A percentile compares a stretch with the other conserved stretches of the same genome.
Evolutionary conservation across 768 basidiomycete genomes (phyloP).

Genomic region (Artomyces pyxidatus): DNA sequence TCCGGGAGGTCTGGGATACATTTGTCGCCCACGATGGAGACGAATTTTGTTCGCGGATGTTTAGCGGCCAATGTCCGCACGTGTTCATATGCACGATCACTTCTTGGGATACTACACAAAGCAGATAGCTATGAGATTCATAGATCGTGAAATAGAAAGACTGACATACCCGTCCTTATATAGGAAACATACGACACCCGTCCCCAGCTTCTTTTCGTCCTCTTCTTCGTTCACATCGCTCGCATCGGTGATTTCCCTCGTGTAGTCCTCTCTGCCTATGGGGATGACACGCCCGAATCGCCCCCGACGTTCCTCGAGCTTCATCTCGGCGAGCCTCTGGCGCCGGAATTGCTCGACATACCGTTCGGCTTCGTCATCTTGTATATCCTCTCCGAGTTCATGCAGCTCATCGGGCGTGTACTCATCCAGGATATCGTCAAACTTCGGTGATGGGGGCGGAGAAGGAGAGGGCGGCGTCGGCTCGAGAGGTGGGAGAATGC

Average conservation of each 20-base stretch:
- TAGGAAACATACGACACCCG: constrained; percentile 88
- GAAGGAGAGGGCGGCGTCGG: constrained; percentile 69
- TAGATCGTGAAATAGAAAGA: neutral
- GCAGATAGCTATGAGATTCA: constrained; percentile 1
- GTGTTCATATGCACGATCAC: constrained; percentile 48
- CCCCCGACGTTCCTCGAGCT: constrained; percentile 45
- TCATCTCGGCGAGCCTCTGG: constrained; percentile 59
- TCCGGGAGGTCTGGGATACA: constrained; percentile 97
- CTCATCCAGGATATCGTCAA: constrained; percentile 60
- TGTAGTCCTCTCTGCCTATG: constrained; percentile 90
- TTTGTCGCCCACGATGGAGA: constrained; percentile 90
- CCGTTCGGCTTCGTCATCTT: constrained; percentile 70
- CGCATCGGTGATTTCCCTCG: constrained; percentile 89
- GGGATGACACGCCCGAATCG: constrained; percentile 83
- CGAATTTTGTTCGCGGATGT: constrained; percentile 90
- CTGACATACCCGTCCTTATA: constrained; percentile 86
- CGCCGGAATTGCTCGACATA: constrained; percentile 58
- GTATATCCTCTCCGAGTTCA: constrained; percentile 63
- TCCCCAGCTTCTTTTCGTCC: constrained; percentile 62
- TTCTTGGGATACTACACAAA: constrained; percentile 21
- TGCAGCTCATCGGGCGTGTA: constrained; percentile 55
- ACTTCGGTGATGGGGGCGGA: constrained; percentile 66
- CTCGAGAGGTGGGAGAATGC: constrained; percentile 76
- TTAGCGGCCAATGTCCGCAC: constrained; percentile 66
- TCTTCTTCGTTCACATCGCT: constrained; percentile 63